Percentiles rank a stretch among this genome's conserved stretches.
Conservation (phyloP, 2,329 filamentous ascomycete species). For the Magnaporthiopsis poae region DNA sequence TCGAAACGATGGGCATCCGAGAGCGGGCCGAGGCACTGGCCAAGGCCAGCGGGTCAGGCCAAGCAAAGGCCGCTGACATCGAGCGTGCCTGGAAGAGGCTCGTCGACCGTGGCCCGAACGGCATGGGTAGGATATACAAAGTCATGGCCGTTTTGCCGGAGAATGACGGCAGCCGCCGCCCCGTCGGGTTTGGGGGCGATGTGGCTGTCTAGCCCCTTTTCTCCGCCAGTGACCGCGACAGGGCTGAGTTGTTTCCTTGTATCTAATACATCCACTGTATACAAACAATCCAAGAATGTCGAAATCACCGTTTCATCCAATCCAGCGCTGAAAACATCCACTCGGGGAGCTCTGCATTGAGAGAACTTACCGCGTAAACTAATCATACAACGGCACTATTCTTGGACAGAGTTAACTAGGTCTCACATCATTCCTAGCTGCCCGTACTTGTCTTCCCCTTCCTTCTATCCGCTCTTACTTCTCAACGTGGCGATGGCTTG, state of each 20-base stretch:
- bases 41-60: slow-evolving; percentile 25
- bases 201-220: slow-evolving; percentile 21
- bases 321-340: too few species aligned
- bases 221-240: too few species aligned
- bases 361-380: too few species aligned
- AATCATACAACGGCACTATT: too few species aligned
- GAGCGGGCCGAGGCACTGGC: slow-evolving; percentile 64
- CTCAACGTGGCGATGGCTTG: neutral
- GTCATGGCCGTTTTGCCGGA: slow-evolving; percentile 82
- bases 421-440: too few species aligned
- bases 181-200: slow-evolving; percentile 85
- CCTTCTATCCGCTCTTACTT: neutral
- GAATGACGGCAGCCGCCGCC: slow-evolving; percentile 60
- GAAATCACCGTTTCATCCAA: too few species aligned
- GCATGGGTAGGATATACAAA: slow-evolving; percentile 94
- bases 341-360: too few species aligned
- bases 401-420: too few species aligned
- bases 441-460: neutral
- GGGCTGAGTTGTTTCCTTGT: neutral
- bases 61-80: slow-evolving; percentile 24
- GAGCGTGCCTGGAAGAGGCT: slow-evolving; percentile 64
- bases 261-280: too few species aligned
- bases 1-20: slow-evolving; percentile 71
- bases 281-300: too few species aligned
- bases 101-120: slow-evolving; percentile 69